A percentile compares a stretch with the other conserved stretches of the same genome.
These are phyloP conservation scores for Phytophthora colocasiae DNA, from an alignment of 352 stramenopile species.

Conservation along the genomic window DNA sequence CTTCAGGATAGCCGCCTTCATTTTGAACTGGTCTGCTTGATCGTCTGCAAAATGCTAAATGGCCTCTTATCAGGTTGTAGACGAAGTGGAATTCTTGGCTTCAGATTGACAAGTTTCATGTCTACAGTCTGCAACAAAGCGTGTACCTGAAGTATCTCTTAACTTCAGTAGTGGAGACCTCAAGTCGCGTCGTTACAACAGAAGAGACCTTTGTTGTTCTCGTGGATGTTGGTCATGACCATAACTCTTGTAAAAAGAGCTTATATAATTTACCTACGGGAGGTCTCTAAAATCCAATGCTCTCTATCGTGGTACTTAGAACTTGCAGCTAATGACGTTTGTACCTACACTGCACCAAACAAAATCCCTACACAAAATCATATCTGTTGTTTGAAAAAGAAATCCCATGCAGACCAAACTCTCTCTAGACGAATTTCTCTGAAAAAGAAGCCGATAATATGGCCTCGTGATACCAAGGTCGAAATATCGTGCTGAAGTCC, in stretches of 20 bases:
- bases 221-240: conserved; percentile 21
- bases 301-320: conserved; percentile 17
- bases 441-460: too few species aligned
- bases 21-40: conserved; percentile 9
- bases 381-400: conserved; percentile 21
- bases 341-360: background rate
- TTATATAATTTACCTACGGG: background rate
- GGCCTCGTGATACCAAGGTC: background rate
- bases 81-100: conserved; percentile 21
- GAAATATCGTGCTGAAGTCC: background rate
- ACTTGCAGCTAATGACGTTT: conserved; percentile 19
- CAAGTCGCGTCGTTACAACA: conserved; percentile 21
- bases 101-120: conserved; percentile 13
- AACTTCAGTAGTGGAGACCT: background rate
- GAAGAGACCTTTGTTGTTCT: conserved; percentile 12
- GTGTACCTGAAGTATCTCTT: background rate
- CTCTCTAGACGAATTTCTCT: too few species aligned
- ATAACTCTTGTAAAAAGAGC: conserved; percentile 3
- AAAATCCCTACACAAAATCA: conserved; percentile 6
- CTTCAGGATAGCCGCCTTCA: conserved; percentile 8
- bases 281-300: conserved; percentile 15
- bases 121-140: background rate
- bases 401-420: background rate
- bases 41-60: conserved; percentile 23
- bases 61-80: background rate